Evolutionary conservation across 768 basidiomycete genomes (phyloP), one percentile per base, ranked within the genome.

Genomic region (Suillus subluteus): DNA sequence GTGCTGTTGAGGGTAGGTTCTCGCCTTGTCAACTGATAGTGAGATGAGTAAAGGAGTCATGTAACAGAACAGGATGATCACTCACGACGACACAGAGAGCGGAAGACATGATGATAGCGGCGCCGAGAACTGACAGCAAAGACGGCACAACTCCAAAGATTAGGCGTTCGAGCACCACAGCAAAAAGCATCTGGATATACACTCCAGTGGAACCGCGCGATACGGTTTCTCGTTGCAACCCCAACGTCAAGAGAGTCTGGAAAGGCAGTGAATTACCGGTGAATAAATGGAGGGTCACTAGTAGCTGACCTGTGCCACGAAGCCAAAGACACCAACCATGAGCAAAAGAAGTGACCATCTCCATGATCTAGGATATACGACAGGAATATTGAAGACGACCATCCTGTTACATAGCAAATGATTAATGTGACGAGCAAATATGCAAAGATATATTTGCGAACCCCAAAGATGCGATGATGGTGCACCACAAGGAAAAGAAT

Each of bases 71-170:
- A 61, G 5, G n/a, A 41, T 18, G 16, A 30, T 30, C 15, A 76
- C 86, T 68, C 76, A 92, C 90, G 11, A 86, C 90, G 41, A 90
- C 85, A 73, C 86, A 92, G 32, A 88, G 68, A 0, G 91, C 91
- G 12, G 86, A 83, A 2, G 79, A 69, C 40, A 92, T 75, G 69
- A 93, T 94, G 66, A 93, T 85, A 6, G 80, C 40, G 3, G 87
- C 88, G 1, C 93, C 93, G 13, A 88, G 67, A 6, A 89, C 71
- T 1, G 88, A 90, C 26, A 91, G 78, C 5, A 81, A 70, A 2
- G 88, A 84, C 0, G 91, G 91, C 5, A 78, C 73, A 3, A 82
- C 82, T 62, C 86, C 79, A 75, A 94, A 92, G 69, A 91, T 83
- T 38, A 90, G 68, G 5, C 85, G 80, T 72, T 95, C 91, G 16